Evolutionary conservation across 2,329 filamentous ascomycete species (phyloP).

Genomic region (Chrysoporthe deuterocubensis): DNA sequence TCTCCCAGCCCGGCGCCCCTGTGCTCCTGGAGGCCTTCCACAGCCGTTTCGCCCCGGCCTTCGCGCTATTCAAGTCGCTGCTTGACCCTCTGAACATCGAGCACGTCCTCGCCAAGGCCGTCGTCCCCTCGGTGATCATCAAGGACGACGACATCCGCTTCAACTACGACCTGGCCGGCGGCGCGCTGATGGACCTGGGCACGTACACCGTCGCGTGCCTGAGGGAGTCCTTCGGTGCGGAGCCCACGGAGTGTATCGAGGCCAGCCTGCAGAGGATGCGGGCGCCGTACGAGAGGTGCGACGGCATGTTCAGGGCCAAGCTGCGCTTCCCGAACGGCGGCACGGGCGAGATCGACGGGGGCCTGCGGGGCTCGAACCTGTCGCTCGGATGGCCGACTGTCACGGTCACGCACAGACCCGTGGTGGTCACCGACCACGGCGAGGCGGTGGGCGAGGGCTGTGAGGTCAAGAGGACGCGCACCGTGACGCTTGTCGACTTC

Average conservation of each 20-base stretch:
- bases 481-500: slow-evolving; percentile 37
- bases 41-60: slow-evolving; percentile 54
- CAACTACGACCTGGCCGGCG: slow-evolving; percentile 47
- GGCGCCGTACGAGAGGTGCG: slow-evolving; percentile 37
- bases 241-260: slow-evolving; percentile 44
- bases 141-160: slow-evolving; percentile 48
- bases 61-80: slow-evolving; percentile 45
- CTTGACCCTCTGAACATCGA: slow-evolving; percentile 45
- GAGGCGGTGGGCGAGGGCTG: slow-evolving; percentile 30
- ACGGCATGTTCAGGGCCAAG: slow-evolving; percentile 40
- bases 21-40: slow-evolving; percentile 60
- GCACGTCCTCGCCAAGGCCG: slow-evolving; percentile 38
- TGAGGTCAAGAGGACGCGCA: slow-evolving; percentile 35
- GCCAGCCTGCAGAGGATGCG: slow-evolving; percentile 37
- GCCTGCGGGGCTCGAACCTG: slow-evolving; percentile 33
- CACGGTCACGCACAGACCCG: slow-evolving; percentile 29
- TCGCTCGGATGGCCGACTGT: slow-evolving; percentile 28
- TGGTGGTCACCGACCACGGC: slow-evolving; percentile 34
- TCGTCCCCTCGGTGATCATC: slow-evolving; percentile 39
- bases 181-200: slow-evolving; percentile 46
- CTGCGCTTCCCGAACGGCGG: slow-evolving; percentile 47
- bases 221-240: slow-evolving; percentile 43
- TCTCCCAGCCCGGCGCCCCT: slow-evolving; percentile 41
- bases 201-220: slow-evolving; percentile 46
- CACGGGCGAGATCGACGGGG: slow-evolving; percentile 39